Base-by-base conservation (phyloP, 306 rosid genomes). In the Quillaja saponaria region DNA sequence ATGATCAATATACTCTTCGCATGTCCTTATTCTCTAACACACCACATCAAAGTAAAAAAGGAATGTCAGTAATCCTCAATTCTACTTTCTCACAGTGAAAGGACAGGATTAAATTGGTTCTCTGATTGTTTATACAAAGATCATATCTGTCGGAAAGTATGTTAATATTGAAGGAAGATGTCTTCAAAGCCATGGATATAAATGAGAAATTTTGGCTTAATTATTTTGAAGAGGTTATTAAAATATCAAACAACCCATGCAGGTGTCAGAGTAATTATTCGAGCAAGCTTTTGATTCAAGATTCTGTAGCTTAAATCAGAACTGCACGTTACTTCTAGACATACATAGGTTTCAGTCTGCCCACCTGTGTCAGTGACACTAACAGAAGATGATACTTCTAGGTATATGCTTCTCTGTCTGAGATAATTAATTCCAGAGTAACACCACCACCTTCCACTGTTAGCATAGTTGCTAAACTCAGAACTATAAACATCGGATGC, bases 1-100 rank as follows among this genome's bases (percentile, higher is more conserved):
- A 2, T 87, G 97, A 78, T 83, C 95, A 49, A 84, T 85, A 65
- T 63, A 82, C 57, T 82, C 88, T 75, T 80, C 97, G 82, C 96
- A 94, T 0, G 91, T 90, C 81, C 72, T 84, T 60, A 90, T 71
- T 81, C 99, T 85, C 99, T 90, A 67, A 56, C 38, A 25, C 25
- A 74, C 38, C 79, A 19, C 16, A 46, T 61, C 37, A 42, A 70
- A 66, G 34, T 35, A 70, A 58, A 70, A 58, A 0, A 37, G 45
- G 14, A 50, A 21, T 17, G 37, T 69, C 38, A 70, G 42, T 41
- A 13, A 6, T 34, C 58, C 21, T 49, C 3, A 14, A 59, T 21
- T 19, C n/a, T 64, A 33, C 47, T 47, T 31, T 50, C 18, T 34
- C 25, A 55, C 61, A 55, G 2, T 25, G 31, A 25, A 25, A 25